A percentile compares a stretch with the other conserved stretches of the same genome.
Evolutionary conservation across 2,329 filamentous ascomycete species (phyloP).

Genomic region (Sporothrix pallida): DNA sequence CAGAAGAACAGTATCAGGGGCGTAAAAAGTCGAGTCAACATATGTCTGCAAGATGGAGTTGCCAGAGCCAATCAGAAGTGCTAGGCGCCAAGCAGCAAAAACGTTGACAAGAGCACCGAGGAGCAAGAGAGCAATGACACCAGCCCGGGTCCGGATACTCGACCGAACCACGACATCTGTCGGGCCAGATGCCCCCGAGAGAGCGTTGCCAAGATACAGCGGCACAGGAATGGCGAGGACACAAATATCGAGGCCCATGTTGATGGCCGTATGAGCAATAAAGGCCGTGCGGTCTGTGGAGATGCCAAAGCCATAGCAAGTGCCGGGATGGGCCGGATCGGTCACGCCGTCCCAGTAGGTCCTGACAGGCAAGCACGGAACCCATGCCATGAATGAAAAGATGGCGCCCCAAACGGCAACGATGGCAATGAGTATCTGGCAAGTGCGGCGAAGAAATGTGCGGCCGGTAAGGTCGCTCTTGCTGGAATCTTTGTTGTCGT

Average conservation of each 20-base stretch:
- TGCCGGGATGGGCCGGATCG: not conserved
- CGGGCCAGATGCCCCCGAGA: not conserved
- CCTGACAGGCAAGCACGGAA: constrained; percentile 39
- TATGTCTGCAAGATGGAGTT: constrained; percentile 37
- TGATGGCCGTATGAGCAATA: constrained; percentile 44
- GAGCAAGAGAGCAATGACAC: constrained; percentile 41
- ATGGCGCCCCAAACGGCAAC: constrained; percentile 39
- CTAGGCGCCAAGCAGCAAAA: constrained; percentile 40
- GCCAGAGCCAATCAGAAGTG: constrained; percentile 38
- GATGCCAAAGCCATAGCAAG: constrained; percentile 37
- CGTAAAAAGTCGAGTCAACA: constrained; percentile 43
- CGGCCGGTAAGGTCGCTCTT: constrained; percentile 16
- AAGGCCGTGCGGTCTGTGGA: constrained; percentile 39
- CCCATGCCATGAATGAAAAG: constrained; percentile 40
- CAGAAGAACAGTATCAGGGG: constrained; percentile 39
- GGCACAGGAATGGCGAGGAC: constrained; percentile 46
- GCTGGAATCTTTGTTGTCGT: not conserved
- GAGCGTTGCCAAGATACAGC: constrained; percentile 42
- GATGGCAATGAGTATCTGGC: constrained; percentile 36
- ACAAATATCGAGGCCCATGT: constrained; percentile 45
- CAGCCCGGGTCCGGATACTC: constrained; percentile 39
- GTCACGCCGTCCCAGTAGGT: constrained; percentile 38
- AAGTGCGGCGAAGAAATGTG: constrained; percentile 33
- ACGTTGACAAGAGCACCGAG: constrained; percentile 36
- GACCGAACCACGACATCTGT: not conserved